Base-by-base conservation (phyloP, 345 rosid genomes). In the Excoecaria cochinchinensis region DNA sequence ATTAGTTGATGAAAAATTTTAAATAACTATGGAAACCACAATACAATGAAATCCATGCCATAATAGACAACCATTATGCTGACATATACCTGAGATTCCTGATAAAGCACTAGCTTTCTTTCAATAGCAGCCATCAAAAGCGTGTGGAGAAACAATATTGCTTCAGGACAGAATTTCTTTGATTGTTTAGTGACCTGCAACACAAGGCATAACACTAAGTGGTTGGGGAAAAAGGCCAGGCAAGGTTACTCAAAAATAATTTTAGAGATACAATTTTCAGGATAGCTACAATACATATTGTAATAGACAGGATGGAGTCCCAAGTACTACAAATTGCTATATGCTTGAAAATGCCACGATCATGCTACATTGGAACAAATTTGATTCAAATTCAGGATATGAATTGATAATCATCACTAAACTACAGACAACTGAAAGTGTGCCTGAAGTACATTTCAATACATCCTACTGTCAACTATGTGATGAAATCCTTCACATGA, bases 101-200 rank as follows among this genome's bases (percentile, higher is more conserved):
- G 80, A 68, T 82, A 76, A 48, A 88, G 72, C 47, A 78, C 77
- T 67, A 77, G 67, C 47, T 84, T 90, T 80, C 76, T 74, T 76
- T 85, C 87, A 38, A 71, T 78, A 39, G 88, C 91, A 53, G 90
- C 95, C 86, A 84, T 79, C 61, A 95, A 80, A 73, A 93, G 76
- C 62, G 90, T 82, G 68, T 81, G 82, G 62, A 91, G 86, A 85
- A 91, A 93, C 80, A 87, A 50, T 51, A 91, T 82, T 75, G 92
- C 99, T 80, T 93, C 99, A 11, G 98, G 97, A 74, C 92, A 93
- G 76, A 90, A 93, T 83, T 89, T 95, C 79, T 75, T 72, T 65
- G 99, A 89, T 73, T 90, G 90, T 80, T 83, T 91, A 52, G 84
- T 80, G 40, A 90, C 85, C 98, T 94, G 80, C 78, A 77, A 62